phyloP scores from a whole-genome alignment of 2,329 filamentous ascomycete genomes.

The Pseudocercospora fijiensis region DNA sequence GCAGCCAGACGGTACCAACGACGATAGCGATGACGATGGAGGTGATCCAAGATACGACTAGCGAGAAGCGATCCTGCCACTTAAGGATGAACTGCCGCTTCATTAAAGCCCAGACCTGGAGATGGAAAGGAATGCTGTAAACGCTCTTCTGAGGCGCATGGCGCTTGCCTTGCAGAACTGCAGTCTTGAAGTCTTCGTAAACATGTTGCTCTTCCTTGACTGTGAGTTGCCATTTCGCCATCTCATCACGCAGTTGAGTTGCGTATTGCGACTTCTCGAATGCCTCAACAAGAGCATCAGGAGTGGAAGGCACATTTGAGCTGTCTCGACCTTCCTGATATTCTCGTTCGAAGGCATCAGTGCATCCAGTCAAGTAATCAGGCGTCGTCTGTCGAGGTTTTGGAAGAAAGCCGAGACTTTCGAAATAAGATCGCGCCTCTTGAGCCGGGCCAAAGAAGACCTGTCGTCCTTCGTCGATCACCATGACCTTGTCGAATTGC shows the following conservation, averaged over 20 bases:
- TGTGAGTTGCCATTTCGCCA: slow-evolving; percentile 64
- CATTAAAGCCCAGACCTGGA: slow-evolving; percentile 80
- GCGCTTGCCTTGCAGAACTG: slow-evolving; percentile 75
- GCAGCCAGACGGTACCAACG: slow-evolving; percentile 74
- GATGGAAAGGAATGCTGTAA: slow-evolving; percentile 78
- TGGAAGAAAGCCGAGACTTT: slow-evolving; percentile 70
- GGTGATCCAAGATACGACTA: slow-evolving; percentile 69
- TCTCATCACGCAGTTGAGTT: slow-evolving; percentile 61
- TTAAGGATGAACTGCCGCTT: slow-evolving; percentile 82
- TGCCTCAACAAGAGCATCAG: slow-evolving; percentile 66
- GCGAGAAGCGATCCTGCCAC: slow-evolving; percentile 79
- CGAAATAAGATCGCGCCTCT: slow-evolving; percentile 72
- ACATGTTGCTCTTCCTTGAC: slow-evolving; percentile 65
- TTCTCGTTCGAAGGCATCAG: slow-evolving; percentile 77
- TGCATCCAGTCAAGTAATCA: slow-evolving; percentile 79
- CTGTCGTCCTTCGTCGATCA: slow-evolving; percentile 72
- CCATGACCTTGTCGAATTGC: slow-evolving; percentile 81
- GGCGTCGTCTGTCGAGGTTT: slow-evolving; percentile 77
- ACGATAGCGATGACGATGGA: slow-evolving; percentile 74
- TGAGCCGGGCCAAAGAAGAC: slow-evolving; percentile 71
- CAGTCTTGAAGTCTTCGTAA: slow-evolving; percentile 72
- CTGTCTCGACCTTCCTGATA: slow-evolving; percentile 67
- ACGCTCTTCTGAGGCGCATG: slow-evolving; percentile 70
- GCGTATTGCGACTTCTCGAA: slow-evolving; percentile 66
- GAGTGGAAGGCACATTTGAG: slow-evolving; percentile 65